Evolutionary conservation across 1,284 basidiomycete genomes (phyloP).

Genomic region (Heterobasidion occidentale): DNA sequence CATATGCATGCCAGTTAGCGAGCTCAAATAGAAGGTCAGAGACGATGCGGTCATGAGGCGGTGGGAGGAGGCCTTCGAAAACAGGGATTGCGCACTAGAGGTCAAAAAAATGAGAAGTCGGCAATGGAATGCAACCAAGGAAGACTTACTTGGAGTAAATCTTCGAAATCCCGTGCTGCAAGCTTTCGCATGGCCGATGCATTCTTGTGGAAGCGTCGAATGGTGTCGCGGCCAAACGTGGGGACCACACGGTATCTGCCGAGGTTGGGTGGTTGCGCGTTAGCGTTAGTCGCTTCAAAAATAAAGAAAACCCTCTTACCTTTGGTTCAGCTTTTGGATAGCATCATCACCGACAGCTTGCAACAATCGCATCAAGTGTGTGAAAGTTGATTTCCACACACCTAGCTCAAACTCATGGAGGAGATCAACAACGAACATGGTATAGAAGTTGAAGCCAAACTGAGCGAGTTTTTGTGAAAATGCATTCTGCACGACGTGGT

Average conservation of each 20-base stretch:
- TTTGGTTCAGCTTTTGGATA: not conserved
- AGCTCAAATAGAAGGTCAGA: slow-evolving; percentile 18
- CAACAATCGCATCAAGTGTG: not conserved
- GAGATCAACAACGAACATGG: slow-evolving; percentile 12
- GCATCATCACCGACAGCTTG: not conserved
- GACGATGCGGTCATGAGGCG: slow-evolving; percentile 13
- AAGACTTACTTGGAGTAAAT: slow-evolving; percentile 18
- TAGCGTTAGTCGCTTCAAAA: too few species aligned
- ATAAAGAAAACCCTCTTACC: not conserved
- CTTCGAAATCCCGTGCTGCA: slow-evolving; percentile 22
- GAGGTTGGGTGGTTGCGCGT: too few species aligned
- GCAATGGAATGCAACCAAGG: not conserved
- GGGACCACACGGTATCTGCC: slow-evolving; percentile 18
- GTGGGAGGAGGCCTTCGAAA: slow-evolving; percentile 20
- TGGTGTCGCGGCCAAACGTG: slow-evolving; percentile 18
- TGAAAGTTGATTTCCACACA: slow-evolving; percentile 14
- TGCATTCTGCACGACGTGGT: not conserved
- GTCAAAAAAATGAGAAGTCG: not conserved
- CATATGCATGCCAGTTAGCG: slow-evolving; percentile 20
- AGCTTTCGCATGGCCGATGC: slow-evolving; percentile 19
- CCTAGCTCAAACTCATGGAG: slow-evolving; percentile 18
- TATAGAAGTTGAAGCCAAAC: slow-evolving; percentile 9
- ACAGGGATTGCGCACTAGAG: slow-evolving; percentile 21
- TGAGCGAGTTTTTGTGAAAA: not conserved
- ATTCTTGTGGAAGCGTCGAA: slow-evolving; percentile 18